A percentile compares a stretch with the other conserved stretches of the same genome.
Evolutionary conservation across 352 stramenopile species (phyloP).

Genomic region (Pythium dissimile): DNA sequence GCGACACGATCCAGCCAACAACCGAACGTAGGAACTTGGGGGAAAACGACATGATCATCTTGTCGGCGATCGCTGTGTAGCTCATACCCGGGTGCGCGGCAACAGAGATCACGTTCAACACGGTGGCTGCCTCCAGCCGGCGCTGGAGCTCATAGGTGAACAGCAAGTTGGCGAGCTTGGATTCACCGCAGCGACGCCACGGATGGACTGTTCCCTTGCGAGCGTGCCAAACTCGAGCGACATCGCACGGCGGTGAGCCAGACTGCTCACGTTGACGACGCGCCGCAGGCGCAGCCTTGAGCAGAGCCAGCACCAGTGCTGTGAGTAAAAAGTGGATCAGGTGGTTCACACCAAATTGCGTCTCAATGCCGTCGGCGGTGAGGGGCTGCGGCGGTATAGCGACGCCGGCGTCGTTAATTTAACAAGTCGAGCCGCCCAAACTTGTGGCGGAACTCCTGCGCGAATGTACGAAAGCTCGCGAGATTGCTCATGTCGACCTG

Average conservation of each 20-base stretch:
- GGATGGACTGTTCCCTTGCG: slow-evolving; percentile 1
- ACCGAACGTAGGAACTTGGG: slow-evolving; percentile 3
- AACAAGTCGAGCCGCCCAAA: slow-evolving; percentile 54
- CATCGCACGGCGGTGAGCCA: slow-evolving; percentile 8
- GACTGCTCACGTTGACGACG: slow-evolving; percentile 48
- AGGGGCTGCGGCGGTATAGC: slow-evolving; percentile 28
- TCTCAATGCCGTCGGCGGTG: slow-evolving; percentile 41
- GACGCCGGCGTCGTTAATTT: slow-evolving; percentile 73
- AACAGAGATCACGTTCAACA: slow-evolving; percentile 23
- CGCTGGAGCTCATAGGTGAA: slow-evolving; percentile 25
- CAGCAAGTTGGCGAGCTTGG: slow-evolving; percentile 30
- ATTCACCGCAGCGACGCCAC: slow-evolving; percentile 18
- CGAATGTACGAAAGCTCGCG: slow-evolving; percentile 41
- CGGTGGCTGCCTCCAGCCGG: slow-evolving; percentile 14
- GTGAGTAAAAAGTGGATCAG: slow-evolving; percentile 70
- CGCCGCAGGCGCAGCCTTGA: slow-evolving; percentile 19
- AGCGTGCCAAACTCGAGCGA: slow-evolving; percentile 17
- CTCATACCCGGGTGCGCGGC: slow-evolving; percentile 24
- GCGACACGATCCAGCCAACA: slow-evolving; percentile 2
- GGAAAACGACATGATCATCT: slow-evolving; percentile 17
- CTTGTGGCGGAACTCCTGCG: slow-evolving; percentile 27
- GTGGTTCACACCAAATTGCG: slow-evolving; percentile 74
- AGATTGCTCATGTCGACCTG: slow-evolving; percentile 40
- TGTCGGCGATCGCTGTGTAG: slow-evolving; percentile 19
- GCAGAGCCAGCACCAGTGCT: slow-evolving; percentile 36